Conservation (phyloP, 306 rosid genomes). For the Prunus padus region DNA sequence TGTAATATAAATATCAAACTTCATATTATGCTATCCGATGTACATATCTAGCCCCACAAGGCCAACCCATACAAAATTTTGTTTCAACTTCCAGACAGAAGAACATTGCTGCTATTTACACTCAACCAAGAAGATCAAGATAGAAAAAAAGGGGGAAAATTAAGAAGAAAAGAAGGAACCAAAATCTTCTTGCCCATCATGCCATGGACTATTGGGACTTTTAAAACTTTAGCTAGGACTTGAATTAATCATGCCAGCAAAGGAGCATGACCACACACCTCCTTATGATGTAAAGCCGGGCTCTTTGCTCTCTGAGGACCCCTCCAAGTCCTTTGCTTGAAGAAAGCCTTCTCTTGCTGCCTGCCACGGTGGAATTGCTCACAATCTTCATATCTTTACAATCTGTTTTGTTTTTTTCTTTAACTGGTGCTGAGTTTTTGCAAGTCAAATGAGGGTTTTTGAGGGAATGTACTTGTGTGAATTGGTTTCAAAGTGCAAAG, state of each 20-base stretch:
- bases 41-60: constrained; percentile 40
- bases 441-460: neutral
- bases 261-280: constrained; percentile 98
- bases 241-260: constrained; percentile 80
- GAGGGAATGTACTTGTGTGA: constrained; percentile 10
- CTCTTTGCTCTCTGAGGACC: constrained; percentile 78
- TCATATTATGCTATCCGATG: constrained; percentile 41
- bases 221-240: neutral
- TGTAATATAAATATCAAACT: constrained; percentile 14
- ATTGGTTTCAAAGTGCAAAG: constrained; percentile 21
- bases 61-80: constrained; percentile 28
- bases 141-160: neutral
- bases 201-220: neutral
- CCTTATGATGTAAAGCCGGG: constrained; percentile 83
- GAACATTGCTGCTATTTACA: constrained; percentile 26
- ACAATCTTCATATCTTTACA: constrained; percentile 56
- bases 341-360: constrained; percentile 73
- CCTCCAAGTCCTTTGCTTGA: constrained; percentile 83
- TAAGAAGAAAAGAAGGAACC: neutral
- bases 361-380: constrained; percentile 40
- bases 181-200: neutral
- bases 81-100: constrained; percentile 13
- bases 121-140: constrained; percentile 10
- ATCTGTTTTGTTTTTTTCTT: constrained; percentile 6
- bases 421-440: neutral